Base-by-base conservation (phyloP, 345 rosid genomes). In the Pugionium cornutum region DNA sequence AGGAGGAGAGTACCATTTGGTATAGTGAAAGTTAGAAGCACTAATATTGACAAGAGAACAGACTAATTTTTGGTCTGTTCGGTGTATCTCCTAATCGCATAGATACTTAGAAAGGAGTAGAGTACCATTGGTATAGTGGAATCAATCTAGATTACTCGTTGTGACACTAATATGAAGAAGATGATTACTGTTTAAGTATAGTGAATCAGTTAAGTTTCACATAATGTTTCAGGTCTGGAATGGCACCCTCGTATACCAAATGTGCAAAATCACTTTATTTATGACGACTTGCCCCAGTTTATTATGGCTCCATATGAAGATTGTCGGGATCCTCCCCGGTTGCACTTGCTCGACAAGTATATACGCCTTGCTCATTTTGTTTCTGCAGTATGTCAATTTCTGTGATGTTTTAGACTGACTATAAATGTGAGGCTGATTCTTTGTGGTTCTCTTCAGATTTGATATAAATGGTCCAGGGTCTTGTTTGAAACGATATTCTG, bases 261-360 rank as follows among this genome's bases (percentile, higher is more conserved):
- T 79, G 83, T 75, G 74, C 84, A 83, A 67, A 86, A 86, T 68
- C 96, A 88, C 79, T 92, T 89, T 63, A 77, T 89, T 49, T 84
- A 78, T 65, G 84, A 83, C 45, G 97, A 89, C 79, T 80, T 92
- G 70, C 99, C 97, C 1, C 81, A 63, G 53, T 85, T 88, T 83
- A 65, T 88, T 51, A 85, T 92, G 96, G 86, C 81, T 72, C 85
- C 96, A 3, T 92, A 89, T 65, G 97, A 89, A 67, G 95, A 83
- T 75, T 86, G 89, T 7, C 77, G 75, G 25, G 85, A 86, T 56
- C 90, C 91, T 73, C 99, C 97, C 0, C 84, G 83, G 45, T 61
- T 92, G 47, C 86, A 92, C 62, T 68, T 92, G 75, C 96, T 92
- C 40, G 96, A 92, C 83, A 89, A 77, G 99, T 92, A 88, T 53